A percentile compares a stretch with the other conserved stretches of the same genome.
Evolutionary conservation across 176 grass and related monocot species (phyloP).

Genomic region (Bromus sterilis): DNA sequence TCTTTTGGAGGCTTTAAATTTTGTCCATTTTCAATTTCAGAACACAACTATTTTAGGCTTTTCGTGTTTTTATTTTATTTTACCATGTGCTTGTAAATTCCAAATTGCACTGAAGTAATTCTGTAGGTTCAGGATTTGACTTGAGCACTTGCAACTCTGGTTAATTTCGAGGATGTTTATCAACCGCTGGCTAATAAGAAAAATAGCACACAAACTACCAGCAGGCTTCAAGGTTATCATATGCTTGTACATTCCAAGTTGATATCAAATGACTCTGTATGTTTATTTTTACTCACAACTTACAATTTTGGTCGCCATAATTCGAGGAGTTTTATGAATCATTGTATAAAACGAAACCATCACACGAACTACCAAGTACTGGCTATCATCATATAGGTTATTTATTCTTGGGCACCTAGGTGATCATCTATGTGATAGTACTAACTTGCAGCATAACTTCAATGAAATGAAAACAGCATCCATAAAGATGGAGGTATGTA

Average conservation of each 20-base stretch:
- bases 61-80: not conserved
- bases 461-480: not conserved
- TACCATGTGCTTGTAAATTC: not conserved
- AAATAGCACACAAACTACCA: not conserved
- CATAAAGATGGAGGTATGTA: not conserved
- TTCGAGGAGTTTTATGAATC: not conserved
- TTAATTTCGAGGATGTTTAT: not conserved
- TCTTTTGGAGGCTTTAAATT: not conserved
- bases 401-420: not conserved
- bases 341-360: not conserved
- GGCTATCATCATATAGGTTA: not conserved
- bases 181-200: not conserved
- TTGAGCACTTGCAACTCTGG: not conserved
- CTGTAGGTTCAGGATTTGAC: not conserved
- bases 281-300: not conserved
- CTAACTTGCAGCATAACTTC: not conserved
- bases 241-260: not conserved
- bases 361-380: not conserved
- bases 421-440: not conserved
- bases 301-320: not conserved
- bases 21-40: not conserved
- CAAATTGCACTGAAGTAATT: not conserved
- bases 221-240: not conserved
- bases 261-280: not conserved
- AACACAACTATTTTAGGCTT: not conserved